Evolutionary conservation across 2,329 filamentous ascomycete species (phyloP).

Genomic region (Fusarium beomiforme): DNA sequence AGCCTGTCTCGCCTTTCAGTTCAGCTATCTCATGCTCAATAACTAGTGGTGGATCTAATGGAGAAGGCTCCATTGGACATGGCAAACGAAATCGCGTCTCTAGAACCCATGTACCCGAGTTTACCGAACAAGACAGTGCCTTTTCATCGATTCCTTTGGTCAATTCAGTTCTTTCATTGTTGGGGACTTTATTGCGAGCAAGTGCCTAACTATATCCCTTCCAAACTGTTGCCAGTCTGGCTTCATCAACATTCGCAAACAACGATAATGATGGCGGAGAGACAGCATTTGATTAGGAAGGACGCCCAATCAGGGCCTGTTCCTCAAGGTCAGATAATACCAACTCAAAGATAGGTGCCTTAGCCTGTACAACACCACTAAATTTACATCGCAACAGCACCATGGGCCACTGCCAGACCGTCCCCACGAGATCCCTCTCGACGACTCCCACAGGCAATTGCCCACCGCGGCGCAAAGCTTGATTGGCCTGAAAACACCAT

Average conservation of each 20-base stretch:
- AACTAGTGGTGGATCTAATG: constrained; percentile 5
- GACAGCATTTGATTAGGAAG: constrained; percentile 12
- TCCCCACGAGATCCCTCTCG: constrained; percentile 41
- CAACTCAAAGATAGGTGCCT: background rate
- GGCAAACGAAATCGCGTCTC: constrained; percentile 14
- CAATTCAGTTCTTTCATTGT: background rate
- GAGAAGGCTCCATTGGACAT: constrained; percentile 16
- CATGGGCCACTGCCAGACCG: constrained; percentile 48
- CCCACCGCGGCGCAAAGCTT: constrained; percentile 82
- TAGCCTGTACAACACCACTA: background rate
- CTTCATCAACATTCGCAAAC: background rate
- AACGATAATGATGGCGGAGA: constrained; percentile 16
- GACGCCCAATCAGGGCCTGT: constrained; percentile 8
- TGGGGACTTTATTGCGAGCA: background rate
- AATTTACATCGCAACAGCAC: constrained; percentile 23
- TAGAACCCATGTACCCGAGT: constrained; percentile 21
- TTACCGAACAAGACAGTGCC: constrained; percentile 2
- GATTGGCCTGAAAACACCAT: constrained; percentile 88
- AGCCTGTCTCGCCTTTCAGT: background rate
- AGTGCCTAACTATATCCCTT: background rate
- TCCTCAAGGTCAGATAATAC: constrained; percentile 16
- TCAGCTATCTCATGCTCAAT: background rate
- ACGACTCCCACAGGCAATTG: constrained; percentile 74
- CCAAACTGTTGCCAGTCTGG: background rate
- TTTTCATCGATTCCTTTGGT: background rate